Evolutionary conservation across 2,329 filamentous ascomycete species (phyloP), one percentile per base, ranked within the genome.

Genomic region (Fusarium buharicum): DNA sequence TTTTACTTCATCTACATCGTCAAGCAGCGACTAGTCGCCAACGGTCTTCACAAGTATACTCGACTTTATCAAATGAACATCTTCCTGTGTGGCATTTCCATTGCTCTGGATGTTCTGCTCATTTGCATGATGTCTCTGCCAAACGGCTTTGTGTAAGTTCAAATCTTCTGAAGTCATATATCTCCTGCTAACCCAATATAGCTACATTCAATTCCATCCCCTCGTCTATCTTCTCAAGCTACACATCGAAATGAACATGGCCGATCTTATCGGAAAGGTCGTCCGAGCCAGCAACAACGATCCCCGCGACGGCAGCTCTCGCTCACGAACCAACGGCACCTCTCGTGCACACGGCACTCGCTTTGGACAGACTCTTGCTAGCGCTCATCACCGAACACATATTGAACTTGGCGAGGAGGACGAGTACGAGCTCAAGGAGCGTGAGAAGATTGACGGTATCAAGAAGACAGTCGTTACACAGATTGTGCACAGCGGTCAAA

Each of bases 11-110:
- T 74, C 69, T 70, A 67, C 7, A 70, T 74, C 1, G 81, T 84
- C 36, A 79, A 78, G 53, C 62, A 72, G 13, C 76, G 78, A 10
- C 73, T 84, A 1, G 77, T 83, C 48, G 73, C 76, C 44, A 79
- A 81, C 37, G 81, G 81, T 14, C 73, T 84, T 0, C 76, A 77
- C 2, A 83, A 84, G 66, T 84, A 84, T 67, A 78, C 78, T 50
- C 70, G 75, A 18, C 73, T 84, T 7, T 78, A 82, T 22, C 73
- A 73, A 36, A 74, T 75, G 66, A 74, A 74, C 18, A 50, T 74
- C 40, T 55, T 63, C 10, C 50, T 74, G 28, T 70, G 72, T n/a
- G 62, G 20, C 0, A 60, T 73, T 4, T 74, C 73, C 0, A 71
- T 74, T 10, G 66, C 67, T 2, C 44, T 74, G 0, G 73, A 74